Evolutionary conservation across 129 eudicot species (phyloP), one percentile per base, ranked within the genome.

Genomic region (Silybum marianum): DNA sequence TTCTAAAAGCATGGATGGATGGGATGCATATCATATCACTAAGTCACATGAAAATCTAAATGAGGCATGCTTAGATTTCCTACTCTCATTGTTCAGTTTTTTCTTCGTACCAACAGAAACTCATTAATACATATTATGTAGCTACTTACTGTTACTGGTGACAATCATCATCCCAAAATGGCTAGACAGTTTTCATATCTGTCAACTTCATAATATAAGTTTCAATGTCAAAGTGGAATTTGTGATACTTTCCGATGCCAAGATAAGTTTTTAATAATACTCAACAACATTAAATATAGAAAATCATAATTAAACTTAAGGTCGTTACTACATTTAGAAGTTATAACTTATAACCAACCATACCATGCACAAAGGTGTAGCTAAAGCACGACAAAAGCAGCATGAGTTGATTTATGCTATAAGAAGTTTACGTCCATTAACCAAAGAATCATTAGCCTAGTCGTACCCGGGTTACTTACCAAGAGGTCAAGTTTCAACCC

Each of bases 391-490:
- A 9, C 42, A 65, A 62, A 73, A 73, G 36, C 14, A 13, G 74
- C 76, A 68, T 51, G 80, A 48, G 67, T 71, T 54, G 74, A 58
- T 26, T 46, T 51, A 30, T 76, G 66, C 51, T 10, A 39, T 68
- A 76, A 40, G 40, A 65, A 70, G 46, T n/a, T 28, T 70, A 34
- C 25, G 2, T 73, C 30, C 62, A 73, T 73, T 44, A 36, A 73
- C 16, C 21, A 32, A 58, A 58, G 22, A 24, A 22, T 58, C 23
- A 58, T 58, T 58, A 6, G 23, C 24, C 66, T 58, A 58, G 66
- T 7, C 22, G 22, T 51, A 51, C 63, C 63, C 22, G 9, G 19
- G 22, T 0, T 16, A 7, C 19, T 1, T 51, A 51, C 63, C 63
- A 58, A 58, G 66, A 58, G 24, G 66, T n/a, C 66, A 58, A 2